Percentiles rank a stretch among this genome's conserved stretches.
Evolutionary conservation across 2,329 filamentous ascomycete genomes (phyloP).

Genomic region (Penicillium sp.): DNA sequence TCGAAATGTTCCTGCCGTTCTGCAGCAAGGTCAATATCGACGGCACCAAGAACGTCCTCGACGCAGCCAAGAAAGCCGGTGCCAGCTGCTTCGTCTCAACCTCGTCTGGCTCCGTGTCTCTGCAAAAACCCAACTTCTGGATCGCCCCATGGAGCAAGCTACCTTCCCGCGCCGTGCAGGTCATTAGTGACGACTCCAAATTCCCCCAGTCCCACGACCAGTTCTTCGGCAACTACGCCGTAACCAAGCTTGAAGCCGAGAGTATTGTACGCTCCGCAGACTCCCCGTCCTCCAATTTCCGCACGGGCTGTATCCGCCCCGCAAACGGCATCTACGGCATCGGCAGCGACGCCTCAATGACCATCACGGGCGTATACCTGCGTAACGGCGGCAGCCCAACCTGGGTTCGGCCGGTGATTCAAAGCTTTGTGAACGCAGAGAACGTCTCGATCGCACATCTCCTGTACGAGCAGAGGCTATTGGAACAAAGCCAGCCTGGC

Average conservation of each 20-base stretch:
- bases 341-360: slow-evolving; percentile 37
- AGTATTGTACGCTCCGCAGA: slow-evolving; percentile 48
- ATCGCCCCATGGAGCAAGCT: slow-evolving; percentile 42
- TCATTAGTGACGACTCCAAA: slow-evolving; percentile 43
- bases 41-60: slow-evolving; percentile 50
- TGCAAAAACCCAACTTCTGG: slow-evolving; percentile 44
- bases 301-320: slow-evolving; percentile 53
- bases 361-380: slow-evolving; percentile 41
- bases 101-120: slow-evolving; percentile 48
- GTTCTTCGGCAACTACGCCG: slow-evolving; percentile 50
- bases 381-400: slow-evolving; percentile 36
- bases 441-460: slow-evolving; percentile 55
- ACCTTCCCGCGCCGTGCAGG: slow-evolving; percentile 44
- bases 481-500: slow-evolving; percentile 29
- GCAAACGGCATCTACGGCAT: slow-evolving; percentile 53
- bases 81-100: slow-evolving; percentile 53
- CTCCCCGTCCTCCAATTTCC: slow-evolving; percentile 37
- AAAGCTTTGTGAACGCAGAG: slow-evolving; percentile 49
- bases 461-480: slow-evolving; percentile 50
- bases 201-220: slow-evolving; percentile 39
- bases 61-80: slow-evolving; percentile 45
- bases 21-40: slow-evolving; percentile 49
- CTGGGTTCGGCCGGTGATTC: slow-evolving; percentile 46
- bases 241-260: slow-evolving; percentile 52
- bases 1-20: slow-evolving; percentile 44